Conservation (phyloP, 140 eudicot species). For the Bidens hawaiensis region DNA sequence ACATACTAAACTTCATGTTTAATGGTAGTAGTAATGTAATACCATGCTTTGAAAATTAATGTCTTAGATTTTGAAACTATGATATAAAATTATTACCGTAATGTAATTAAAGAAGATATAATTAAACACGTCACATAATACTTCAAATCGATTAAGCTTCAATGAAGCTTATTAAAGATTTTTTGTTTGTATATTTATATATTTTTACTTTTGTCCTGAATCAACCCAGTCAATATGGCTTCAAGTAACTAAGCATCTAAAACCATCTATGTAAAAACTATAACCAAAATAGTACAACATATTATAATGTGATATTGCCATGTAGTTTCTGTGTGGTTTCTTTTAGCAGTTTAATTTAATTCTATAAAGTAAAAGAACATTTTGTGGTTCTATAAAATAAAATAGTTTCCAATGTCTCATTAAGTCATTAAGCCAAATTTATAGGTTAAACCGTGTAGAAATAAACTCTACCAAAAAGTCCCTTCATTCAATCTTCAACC, state of each 20-base stretch:
- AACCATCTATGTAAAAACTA: background rate
- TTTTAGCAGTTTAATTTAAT: background rate
- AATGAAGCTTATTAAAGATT: no score
- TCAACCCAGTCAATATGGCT: no score
- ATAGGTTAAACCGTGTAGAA: slow-evolving; percentile 40
- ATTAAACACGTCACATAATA: no score
- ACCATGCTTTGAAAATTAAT: no score
- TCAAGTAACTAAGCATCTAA: background rate
- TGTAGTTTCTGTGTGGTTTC: background rate
- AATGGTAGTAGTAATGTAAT: no score
- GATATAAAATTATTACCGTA: no score
- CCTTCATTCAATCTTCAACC: slow-evolving; percentile 42
- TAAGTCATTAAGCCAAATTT: slow-evolving; percentile 7
- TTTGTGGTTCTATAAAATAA: background rate
- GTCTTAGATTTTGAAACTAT: no score
- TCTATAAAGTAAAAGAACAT: background rate
- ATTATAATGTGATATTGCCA: background rate
- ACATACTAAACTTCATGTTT: no score
- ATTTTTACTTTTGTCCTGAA: background rate
- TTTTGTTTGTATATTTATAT: no score
- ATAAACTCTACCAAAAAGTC: slow-evolving; percentile 50
- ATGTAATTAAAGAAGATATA: no score
- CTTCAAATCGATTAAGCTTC: no score
- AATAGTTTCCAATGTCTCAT: background rate
- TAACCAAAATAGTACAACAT: background rate